Percentiles rank a stretch among this genome's conserved stretches.
Evolutionary conservation across 1,139 yeast genomes (phyloP).

Genomic region (Hemisphaericaspora subhashii): DNA sequence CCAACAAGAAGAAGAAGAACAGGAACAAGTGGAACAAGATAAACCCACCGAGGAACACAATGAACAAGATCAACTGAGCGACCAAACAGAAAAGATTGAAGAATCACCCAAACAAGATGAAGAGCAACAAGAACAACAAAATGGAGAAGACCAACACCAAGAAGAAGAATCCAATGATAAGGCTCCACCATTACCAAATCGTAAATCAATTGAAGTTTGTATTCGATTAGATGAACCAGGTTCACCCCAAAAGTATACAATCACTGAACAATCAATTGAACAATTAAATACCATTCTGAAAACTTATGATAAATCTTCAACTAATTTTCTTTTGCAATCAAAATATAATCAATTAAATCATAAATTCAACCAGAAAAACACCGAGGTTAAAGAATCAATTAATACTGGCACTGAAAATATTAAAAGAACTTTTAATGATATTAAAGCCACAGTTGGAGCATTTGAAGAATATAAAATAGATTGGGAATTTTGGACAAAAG

Average conservation of each 20-base stretch:
- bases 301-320: conserved; percentile 23
- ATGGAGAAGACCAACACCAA: background rate
- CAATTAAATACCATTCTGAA: conserved; percentile 8
- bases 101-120: no score
- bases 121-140: no score
- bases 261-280: conserved; percentile 4
- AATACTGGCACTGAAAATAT: conserved; percentile 60
- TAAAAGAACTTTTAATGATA: conserved; percentile 60
- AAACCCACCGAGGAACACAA: background rate
- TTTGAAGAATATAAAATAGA: conserved; percentile 46
- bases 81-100: background rate
- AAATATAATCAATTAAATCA: conserved; percentile 32
- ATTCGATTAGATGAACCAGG: conserved; percentile 28
- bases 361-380: conserved; percentile 31
- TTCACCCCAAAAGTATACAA: background rate
- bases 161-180: background rate
- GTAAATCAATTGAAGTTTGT: conserved; percentile 31
- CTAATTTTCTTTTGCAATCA: conserved; percentile 39
- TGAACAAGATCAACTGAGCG: background rate
- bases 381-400: conserved; percentile 46
- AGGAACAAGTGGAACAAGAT: background rate
- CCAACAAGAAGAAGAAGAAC: background rate
- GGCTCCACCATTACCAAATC: conserved; percentile 25
- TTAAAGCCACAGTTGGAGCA: conserved; percentile 48
- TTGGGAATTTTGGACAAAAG: conserved; percentile 89